Conservation (phyloP, 2,329 filamentous ascomycete genomes). For the Aureobasidium sp. region DNA sequence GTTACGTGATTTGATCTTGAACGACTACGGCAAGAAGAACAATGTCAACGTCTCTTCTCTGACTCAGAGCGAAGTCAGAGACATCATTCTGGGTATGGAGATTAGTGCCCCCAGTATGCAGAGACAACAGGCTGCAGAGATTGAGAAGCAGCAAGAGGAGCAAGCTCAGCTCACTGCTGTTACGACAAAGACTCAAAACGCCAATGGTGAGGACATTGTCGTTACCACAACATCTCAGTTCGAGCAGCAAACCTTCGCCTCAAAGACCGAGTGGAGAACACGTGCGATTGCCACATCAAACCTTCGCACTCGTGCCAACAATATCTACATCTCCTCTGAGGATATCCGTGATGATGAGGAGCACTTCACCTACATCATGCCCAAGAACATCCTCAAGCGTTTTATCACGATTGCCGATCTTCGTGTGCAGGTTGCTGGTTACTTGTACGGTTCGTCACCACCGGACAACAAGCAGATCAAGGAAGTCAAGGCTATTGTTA, state of each 20-base stretch:
- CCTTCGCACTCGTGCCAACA: conserved; percentile 85
- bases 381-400: conserved; percentile 95
- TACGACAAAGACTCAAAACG: conserved; percentile 96
- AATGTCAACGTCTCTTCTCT: conserved; percentile 97
- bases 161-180: conserved; percentile 94
- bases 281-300: conserved; percentile 95
- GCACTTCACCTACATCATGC: conserved; percentile 92
- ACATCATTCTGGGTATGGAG: conserved; percentile 99
- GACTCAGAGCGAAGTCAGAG: conserved; percentile 92
- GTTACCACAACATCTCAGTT: conserved; percentile 97
- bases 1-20: conserved; percentile 87
- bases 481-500: conserved; percentile 92
- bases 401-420: conserved; percentile 98
- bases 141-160: conserved; percentile 97
- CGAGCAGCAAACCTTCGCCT: conserved; percentile 94
- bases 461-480: conserved; percentile 95
- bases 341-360: conserved; percentile 88
- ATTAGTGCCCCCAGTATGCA: conserved; percentile 97
- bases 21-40: conserved; percentile 99
- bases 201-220: conserved; percentile 94
- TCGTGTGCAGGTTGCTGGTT: conserved; percentile 91
- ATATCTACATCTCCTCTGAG: conserved; percentile 96
- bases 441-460: conserved; percentile 86
- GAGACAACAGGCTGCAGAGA: conserved; percentile 94
- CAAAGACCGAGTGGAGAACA: conserved; percentile 98